A percentile compares a stretch with the other conserved stretches of the same genome.
Evolutionary conservation across 225 moss, liverwort and hornwort species (phyloP).

Genomic region (Physcomitrium patens): DNA sequence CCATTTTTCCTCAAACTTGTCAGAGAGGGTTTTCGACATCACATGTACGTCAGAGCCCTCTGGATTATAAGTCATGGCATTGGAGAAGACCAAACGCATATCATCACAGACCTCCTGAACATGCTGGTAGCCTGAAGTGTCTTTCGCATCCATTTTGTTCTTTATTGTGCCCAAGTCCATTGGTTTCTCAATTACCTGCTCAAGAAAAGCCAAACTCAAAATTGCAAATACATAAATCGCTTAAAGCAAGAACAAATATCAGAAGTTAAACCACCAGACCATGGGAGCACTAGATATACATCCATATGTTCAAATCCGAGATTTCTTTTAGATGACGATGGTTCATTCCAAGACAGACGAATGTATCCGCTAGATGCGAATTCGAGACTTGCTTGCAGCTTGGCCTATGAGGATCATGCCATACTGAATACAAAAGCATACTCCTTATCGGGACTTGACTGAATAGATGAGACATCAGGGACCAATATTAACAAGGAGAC

Average conservation of each 20-base stretch:
- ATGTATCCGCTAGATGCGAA: conserved; percentile 1
- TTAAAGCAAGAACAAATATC: no score
- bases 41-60: conserved; percentile 85
- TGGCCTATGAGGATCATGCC: conserved; percentile 12
- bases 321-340: no score
- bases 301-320: no score
- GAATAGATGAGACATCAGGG: no score
- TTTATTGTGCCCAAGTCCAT: conserved; percentile 99
- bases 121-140: conserved; percentile 88
- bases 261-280: no score
- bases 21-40: conserved; percentile 92
- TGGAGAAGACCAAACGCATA: conserved; percentile 85
- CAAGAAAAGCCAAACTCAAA: conserved; percentile 23
- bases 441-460: neutral
- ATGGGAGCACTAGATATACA: no score
- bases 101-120: conserved; percentile 90
- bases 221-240: no score
- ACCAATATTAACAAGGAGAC: neutral
- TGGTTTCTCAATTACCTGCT: conserved; percentile 90
- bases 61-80: conserved; percentile 90
- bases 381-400: neutral
- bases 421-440: conserved; percentile 9
- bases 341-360: neutral
- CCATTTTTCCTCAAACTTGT: conserved; percentile 98
- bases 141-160: conserved; percentile 89